Evolutionary conservation across 2,329 filamentous ascomycete genomes (phyloP).

Genomic region (Neofusicoccum laricinum): DNA sequence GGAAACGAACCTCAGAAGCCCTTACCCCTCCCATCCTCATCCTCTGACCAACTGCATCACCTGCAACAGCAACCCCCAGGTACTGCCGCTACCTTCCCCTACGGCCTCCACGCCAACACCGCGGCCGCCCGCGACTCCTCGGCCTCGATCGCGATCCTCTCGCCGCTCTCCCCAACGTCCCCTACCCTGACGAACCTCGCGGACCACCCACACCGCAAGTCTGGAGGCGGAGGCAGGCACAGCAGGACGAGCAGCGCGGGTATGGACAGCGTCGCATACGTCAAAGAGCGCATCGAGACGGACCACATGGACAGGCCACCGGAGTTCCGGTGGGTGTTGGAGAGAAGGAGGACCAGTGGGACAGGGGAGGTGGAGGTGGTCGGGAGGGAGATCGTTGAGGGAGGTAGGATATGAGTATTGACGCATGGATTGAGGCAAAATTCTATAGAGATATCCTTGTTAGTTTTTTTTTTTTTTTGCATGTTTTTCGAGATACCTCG

Average conservation of each 20-base stretch:
- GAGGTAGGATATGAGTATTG: constrained; percentile 40
- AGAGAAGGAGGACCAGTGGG: constrained; percentile 64
- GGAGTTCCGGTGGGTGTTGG: constrained; percentile 58
- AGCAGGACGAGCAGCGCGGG: constrained; percentile 47
- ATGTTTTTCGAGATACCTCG: too few relatives aligned
- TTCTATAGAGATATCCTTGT: too few relatives aligned
- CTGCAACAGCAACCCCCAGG: not conserved
- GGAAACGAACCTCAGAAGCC: not conserved
- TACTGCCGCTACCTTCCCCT: not conserved
- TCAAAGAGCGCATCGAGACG: constrained; percentile 38
- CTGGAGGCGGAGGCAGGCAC: constrained; percentile 20
- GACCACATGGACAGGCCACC: not conserved
- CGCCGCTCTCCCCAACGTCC: not conserved
- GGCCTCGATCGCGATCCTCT: not conserved
- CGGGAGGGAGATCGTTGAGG: constrained; percentile 62
- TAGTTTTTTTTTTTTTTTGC: too few relatives aligned
- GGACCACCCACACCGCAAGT: constrained; percentile 1
- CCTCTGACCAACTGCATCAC: not conserved
- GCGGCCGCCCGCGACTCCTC: not conserved
- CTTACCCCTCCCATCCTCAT: not conserved
- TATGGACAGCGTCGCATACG: constrained; percentile 68
- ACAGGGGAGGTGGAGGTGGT: constrained; percentile 64
- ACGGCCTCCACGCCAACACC: not conserved
- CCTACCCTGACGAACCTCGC: not conserved
- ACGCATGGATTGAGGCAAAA: too few relatives aligned